Base-by-base conservation (phyloP, 2,329 filamentous ascomycete genomes). In the Septoria petroselini region DNA sequence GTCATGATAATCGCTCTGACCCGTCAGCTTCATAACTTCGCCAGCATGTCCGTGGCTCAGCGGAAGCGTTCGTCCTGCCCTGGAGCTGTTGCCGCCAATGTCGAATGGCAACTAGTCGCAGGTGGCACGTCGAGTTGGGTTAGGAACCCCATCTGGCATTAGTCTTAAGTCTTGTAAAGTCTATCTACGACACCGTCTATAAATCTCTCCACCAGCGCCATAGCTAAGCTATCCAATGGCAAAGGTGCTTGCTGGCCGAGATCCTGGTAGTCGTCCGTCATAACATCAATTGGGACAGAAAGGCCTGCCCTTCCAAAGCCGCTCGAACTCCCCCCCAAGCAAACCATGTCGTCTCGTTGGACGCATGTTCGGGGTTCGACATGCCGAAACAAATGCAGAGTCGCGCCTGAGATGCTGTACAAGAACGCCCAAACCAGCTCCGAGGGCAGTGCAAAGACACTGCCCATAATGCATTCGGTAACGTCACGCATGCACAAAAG, bases 401-500 rank as follows among this genome's bases (percentile, higher is more conserved):
- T 7, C 27, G 18, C 30, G 17, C 15, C 27, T 23, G 17, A 23
- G 18, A 39, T 47, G 43, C 34, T 47, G 43, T 39, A 47, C 43
- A 39, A 33, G 34, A 33, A 47, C 34, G 43, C 43, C 43, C 33
- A 15, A 27, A 5, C 23, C 21, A 8, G 12, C 8, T 17, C 6
- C n/a, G n/a, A n/a, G n/a, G n/a, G n/a, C n/a, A 18, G 35, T 29
- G 34, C 11, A 23, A 8, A 38, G 19, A 17, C 21, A 21, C 23
- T 6, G 21, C 35, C 43, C 43, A 47, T 47, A 47, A n/a, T 47
- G 43, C 34, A 30, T n/a, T 47, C 34, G 43, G 25, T 40, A 47
- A 25, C 29, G 15, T 37, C 35, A 38, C 35, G 40, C 33, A 40
- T 47, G 43, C 43, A 47, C 43, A 47, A 47, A 40, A 34, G 11